A percentile compares a stretch with the other conserved stretches of the same genome.
Evolutionary conservation across 768 basidiomycete genomes (phyloP).

Genomic region (Sutorius australiensis): DNA sequence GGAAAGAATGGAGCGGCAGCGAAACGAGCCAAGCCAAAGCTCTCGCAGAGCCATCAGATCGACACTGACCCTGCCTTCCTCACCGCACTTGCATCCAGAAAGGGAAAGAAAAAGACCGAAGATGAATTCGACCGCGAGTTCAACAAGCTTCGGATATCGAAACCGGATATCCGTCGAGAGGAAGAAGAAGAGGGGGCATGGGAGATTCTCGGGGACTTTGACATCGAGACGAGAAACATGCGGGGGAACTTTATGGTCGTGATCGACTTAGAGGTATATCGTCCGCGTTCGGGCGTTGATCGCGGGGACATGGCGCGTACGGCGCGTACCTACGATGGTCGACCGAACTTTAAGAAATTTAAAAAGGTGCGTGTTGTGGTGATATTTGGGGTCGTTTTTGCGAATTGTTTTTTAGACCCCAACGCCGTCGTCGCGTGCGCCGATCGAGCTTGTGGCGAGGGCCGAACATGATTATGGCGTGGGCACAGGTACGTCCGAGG

Average conservation of each 20-base stretch:
- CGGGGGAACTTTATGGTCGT: slow-evolving; percentile 81
- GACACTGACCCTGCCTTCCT: slow-evolving; percentile 70
- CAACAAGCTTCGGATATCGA: slow-evolving; percentile 68
- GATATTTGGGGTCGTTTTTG: slow-evolving; percentile 5
- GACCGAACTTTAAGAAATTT: slow-evolving; percentile 75
- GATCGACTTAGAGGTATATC: slow-evolving; percentile 57
- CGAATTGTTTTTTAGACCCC: slow-evolving; percentile 25
- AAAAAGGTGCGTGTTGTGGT: slow-evolving; percentile 49
- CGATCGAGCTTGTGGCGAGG: slow-evolving; percentile 49
- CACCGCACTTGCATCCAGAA: slow-evolving; percentile 70
- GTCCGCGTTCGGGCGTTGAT: slow-evolving; percentile 21
- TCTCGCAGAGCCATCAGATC: slow-evolving; percentile 3
- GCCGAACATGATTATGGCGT: slow-evolving; percentile 54
- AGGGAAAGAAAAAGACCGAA: slow-evolving; percentile 60
- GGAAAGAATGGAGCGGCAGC: neutral
- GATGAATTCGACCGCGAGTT: slow-evolving; percentile 78
- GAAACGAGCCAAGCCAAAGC: slow-evolving; percentile 10
- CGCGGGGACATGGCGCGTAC: slow-evolving; percentile 18
- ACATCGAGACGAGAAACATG: slow-evolving; percentile 49
- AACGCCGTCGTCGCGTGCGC: slow-evolving; percentile 24
- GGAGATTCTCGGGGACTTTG: slow-evolving; percentile 62
- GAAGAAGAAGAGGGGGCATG: slow-evolving; percentile 51
- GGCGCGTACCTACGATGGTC: slow-evolving; percentile 41
- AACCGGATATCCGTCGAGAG: slow-evolving; percentile 49
- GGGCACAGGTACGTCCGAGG: slow-evolving; percentile 41